phyloP scores from a whole-genome alignment of 1,284 basidiomycete species.

The Anthracocystis setariae region DNA sequence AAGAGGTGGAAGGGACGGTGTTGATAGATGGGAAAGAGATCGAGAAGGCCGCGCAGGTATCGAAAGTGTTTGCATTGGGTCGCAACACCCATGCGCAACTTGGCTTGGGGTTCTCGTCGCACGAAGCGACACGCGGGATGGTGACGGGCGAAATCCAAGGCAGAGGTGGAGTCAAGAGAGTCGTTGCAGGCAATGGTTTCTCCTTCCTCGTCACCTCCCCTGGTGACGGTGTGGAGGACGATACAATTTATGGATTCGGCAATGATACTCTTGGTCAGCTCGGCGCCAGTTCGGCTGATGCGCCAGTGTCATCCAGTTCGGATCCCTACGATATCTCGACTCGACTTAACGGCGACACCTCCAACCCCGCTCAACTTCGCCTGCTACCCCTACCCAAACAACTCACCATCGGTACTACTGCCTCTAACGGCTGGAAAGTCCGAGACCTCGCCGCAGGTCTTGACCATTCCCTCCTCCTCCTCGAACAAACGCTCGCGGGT shows the following conservation, averaged over 20 bases:
- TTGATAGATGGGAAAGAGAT: slow-evolving; percentile 6
- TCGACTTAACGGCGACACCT: neutral
- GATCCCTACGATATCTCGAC: slow-evolving; percentile 36
- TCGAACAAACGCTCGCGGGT: slow-evolving; percentile 11
- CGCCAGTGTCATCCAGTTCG: neutral
- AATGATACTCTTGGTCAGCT: slow-evolving; percentile 42
- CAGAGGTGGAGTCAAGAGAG: slow-evolving; percentile 1
- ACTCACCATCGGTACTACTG: neutral
- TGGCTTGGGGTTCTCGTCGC: slow-evolving; percentile 30
- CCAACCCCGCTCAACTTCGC: slow-evolving; percentile 11
- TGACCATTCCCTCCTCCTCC: slow-evolving; percentile 32
- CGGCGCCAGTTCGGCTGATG: slow-evolving; percentile 2
- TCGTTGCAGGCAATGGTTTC: slow-evolving; percentile 18
- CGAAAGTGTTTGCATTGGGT: slow-evolving; percentile 34
- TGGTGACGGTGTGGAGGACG: neutral
- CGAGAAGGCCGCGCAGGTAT: neutral
- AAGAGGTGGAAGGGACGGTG: neutral
- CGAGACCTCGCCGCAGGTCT: slow-evolving; percentile 8
- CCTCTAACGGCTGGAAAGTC: slow-evolving; percentile 22
- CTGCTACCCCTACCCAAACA: slow-evolving; percentile 25
- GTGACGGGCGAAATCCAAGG: slow-evolving; percentile 16
- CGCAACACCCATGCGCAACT: slow-evolving; percentile 42
- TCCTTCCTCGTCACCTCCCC: slow-evolving; percentile 20
- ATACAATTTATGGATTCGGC: slow-evolving; percentile 17
- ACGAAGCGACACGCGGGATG: slow-evolving; percentile 49